phyloP scores from a whole-genome alignment of 1,139 yeast genomes.

The Eremothecium gossypii region DNA sequence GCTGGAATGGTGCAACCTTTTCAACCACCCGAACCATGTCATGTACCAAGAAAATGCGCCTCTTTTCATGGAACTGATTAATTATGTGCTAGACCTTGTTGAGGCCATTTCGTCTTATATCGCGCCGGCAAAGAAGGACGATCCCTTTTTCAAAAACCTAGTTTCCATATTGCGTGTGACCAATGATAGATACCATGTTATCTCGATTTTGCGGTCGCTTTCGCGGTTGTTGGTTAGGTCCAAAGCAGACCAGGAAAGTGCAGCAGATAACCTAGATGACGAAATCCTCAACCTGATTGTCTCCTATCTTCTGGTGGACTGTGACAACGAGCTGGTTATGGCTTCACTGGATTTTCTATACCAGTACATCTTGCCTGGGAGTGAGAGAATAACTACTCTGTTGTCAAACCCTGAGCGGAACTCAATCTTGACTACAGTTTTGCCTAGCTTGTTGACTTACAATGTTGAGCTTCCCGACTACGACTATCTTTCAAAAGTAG shows the following conservation, averaged over 20 bases:
- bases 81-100: slow-evolving; percentile 66
- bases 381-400: slow-evolving; percentile 32
- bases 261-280: slow-evolving; percentile 36
- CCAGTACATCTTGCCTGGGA: slow-evolving; percentile 51
- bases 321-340: slow-evolving; percentile 53
- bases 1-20: slow-evolving; percentile 21
- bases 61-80: slow-evolving; percentile 51
- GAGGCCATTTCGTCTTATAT: slow-evolving; percentile 80
- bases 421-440: slow-evolving; percentile 43
- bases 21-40: slow-evolving; percentile 14
- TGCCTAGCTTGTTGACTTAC: slow-evolving; percentile 56
- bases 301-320: slow-evolving; percentile 37
- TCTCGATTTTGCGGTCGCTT: slow-evolving; percentile 45
- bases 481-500: slow-evolving; percentile 31
- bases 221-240: slow-evolving; percentile 42
- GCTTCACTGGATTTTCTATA: slow-evolving; percentile 59
- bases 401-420: slow-evolving; percentile 36
- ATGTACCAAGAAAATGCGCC: slow-evolving; percentile 22
- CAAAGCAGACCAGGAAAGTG: slow-evolving; percentile 36
- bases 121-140: slow-evolving; percentile 60
- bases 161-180: slow-evolving; percentile 39
- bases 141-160: slow-evolving; percentile 47
- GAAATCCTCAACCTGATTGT: slow-evolving; percentile 37
- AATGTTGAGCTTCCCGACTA: slow-evolving; percentile 34
- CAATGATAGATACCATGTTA: slow-evolving; percentile 47